Evolutionary conservation across 768 basidiomycete genomes (phyloP).

Genomic region (Phaffia australis): DNA sequence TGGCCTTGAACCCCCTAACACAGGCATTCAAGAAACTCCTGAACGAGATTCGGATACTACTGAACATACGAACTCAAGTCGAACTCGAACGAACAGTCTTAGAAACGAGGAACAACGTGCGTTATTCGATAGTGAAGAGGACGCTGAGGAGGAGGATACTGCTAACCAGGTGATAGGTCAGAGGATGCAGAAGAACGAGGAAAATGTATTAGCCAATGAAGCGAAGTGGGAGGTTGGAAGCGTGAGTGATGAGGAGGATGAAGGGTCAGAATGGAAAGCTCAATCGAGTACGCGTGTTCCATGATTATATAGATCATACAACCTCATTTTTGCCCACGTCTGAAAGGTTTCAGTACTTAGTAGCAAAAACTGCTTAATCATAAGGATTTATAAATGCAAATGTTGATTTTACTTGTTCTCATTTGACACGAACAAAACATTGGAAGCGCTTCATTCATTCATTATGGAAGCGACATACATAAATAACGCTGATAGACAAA

Average conservation of each 20-base stretch:
- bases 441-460: no score
- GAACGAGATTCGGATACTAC: background rate
- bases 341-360: no score
- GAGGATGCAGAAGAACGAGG: background rate
- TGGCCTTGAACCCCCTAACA: no score
- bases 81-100: background rate
- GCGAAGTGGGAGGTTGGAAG: conserved; percentile 17
- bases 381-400: no score
- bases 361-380: no score
- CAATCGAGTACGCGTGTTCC: background rate
- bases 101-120: conserved; percentile 14
- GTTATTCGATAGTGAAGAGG: conserved; percentile 18
- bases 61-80: background rate
- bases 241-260: conserved; percentile 17
- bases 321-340: no score
- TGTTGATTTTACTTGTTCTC: no score
- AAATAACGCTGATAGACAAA: no score
- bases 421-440: no score
- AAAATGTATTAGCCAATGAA: background rate
- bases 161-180: background rate
- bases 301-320: no score
- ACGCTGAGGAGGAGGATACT: background rate
- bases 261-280: background rate
- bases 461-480: no score
- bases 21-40: no score